Conservation (phyloP, 2,329 filamentous ascomycete species). For the Apiospora phragmitis region DNA sequence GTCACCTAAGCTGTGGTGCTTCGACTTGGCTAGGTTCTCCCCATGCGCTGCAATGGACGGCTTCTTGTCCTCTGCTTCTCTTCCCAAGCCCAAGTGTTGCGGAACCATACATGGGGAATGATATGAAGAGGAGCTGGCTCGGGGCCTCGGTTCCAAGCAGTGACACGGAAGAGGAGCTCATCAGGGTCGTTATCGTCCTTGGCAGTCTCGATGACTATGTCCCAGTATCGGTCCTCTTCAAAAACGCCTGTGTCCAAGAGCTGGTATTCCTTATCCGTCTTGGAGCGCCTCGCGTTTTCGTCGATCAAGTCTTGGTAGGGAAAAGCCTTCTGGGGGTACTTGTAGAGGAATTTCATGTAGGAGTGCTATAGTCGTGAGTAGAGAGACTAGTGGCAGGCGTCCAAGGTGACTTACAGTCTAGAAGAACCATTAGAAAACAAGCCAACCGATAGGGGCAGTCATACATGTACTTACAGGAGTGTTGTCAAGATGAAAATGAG, state of each 20-base stretch:
- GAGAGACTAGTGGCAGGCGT: constrained; percentile 14
- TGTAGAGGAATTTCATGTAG: constrained; percentile 99
- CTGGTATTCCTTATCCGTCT: constrained; percentile 85
- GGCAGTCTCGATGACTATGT: constrained; percentile 94
- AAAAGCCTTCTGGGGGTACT: constrained; percentile 89
- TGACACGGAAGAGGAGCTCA: constrained; percentile 89
- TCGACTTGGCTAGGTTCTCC: constrained; percentile 71
- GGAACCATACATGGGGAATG: constrained; percentile 92
- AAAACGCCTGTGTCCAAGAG: constrained; percentile 87
- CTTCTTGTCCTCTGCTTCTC: constrained; percentile 73
- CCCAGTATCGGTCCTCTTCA: constrained; percentile 89
- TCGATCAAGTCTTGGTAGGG: constrained; percentile 86
- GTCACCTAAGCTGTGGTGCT: constrained; percentile 77
- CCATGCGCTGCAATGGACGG: constrained; percentile 70
- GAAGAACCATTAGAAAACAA: constrained; percentile 5
- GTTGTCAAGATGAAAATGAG: constrained; percentile 95
- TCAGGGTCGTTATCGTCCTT: constrained; percentile 93
- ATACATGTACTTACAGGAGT: constrained; percentile 60
- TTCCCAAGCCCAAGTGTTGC: constrained; percentile 96
- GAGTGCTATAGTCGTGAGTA: constrained; percentile 65
- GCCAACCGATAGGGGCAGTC: constrained; percentile 21
- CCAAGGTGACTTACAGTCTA: constrained; percentile 44
- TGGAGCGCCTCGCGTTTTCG: constrained; percentile 77
- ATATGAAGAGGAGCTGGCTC: constrained; percentile 92
- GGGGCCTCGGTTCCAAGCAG: constrained; percentile 92